These are phyloP conservation scores for Orbilia ellipsospora DNA, from an alignment of 2,329 filamentous ascomycete species.

Conservation along the genomic window DNA sequence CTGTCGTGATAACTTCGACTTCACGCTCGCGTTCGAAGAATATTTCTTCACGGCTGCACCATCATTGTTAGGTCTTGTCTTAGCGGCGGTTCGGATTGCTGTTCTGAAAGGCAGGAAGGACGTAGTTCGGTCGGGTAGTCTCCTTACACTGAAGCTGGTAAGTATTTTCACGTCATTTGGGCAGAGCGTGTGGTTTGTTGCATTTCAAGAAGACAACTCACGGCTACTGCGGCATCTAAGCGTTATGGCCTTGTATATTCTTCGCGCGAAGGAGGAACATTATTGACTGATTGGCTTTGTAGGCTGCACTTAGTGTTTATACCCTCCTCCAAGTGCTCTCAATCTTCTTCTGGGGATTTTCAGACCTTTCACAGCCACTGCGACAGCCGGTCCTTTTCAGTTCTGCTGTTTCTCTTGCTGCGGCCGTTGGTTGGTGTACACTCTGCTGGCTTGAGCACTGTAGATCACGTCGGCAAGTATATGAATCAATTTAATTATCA, in stretches of 20 bases:
- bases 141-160: conserved; percentile 31
- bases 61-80: conserved; percentile 18
- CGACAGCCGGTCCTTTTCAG: conserved; percentile 4
- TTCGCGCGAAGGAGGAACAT: background rate
- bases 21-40: conserved; percentile 43
- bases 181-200: conserved; percentile 3
- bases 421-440: conserved; percentile 3
- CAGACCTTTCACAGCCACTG: background rate
- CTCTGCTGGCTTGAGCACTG: conserved; percentile 28
- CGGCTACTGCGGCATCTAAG: background rate
- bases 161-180: background rate
- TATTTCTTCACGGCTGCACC: conserved; percentile 39
- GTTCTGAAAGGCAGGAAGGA: conserved; percentile 15
- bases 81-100: conserved; percentile 12
- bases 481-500: background rate
- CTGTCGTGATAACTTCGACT: conserved; percentile 40
- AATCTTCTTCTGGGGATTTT: conserved; percentile 27
- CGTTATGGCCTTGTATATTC: background rate
- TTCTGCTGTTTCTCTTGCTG: conserved; percentile 14
- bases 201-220: conserved; percentile 3
- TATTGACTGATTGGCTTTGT: background rate
- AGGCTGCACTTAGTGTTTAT: conserved; percentile 19
- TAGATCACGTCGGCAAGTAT: conserved; percentile 33
- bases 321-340: conserved; percentile 17
- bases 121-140: conserved; percentile 3